Base-by-base conservation (phyloP, 2,329 filamentous ascomycete genomes). In the Alternaria triticina region DNA sequence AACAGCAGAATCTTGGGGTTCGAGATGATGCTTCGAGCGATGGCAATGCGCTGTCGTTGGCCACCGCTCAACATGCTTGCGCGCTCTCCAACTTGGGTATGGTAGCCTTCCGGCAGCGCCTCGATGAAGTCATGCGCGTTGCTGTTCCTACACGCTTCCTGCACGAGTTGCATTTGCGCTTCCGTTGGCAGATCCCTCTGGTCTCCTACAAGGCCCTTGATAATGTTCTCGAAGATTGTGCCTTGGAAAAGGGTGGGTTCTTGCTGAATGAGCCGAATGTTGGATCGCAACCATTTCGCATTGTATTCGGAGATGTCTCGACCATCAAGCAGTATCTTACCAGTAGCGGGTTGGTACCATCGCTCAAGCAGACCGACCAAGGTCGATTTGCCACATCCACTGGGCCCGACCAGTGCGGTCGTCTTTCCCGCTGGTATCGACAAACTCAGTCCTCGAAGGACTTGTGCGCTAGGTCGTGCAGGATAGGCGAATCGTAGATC, bases 21-120 rank as follows among this genome's bases (percentile, higher is more conserved):
- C 20, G 91, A 94, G 28, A 97, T 92, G 60, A 97, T 88, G 43
- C 94, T 94, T 73, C 94, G 87, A 7, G 94, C 94, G 80, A 97
- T 97, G 13, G 94, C 94, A 75, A 98, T 96, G 70, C 95, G 92
- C 81, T 98, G 95, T 80, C 97, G 97, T 81, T 98, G 96, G 27
- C 95, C 96, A 77, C 95, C 96, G 57, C 49, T 51, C 17, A 51
- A 23, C 49, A 51, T 51, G 8, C 49, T 51, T 51, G 49, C 49
- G 20, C 49, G 49, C 17, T 51, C 49, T 51, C 49, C 49, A 10
- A 51, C 49, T 51, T 51, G 49, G 17, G 49, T 51, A 15, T 51
- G 49, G 10, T 51, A 51, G 28, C 49, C 49, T 51, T 51, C 4
- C 17, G 49, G 49, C 7, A 51, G 49, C 20, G 49, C 17, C 17